These are phyloP conservation scores for Trichosporon inkin DNA, from an alignment of 1,284 basidiomycete genomes.

Conservation along the genomic window DNA sequence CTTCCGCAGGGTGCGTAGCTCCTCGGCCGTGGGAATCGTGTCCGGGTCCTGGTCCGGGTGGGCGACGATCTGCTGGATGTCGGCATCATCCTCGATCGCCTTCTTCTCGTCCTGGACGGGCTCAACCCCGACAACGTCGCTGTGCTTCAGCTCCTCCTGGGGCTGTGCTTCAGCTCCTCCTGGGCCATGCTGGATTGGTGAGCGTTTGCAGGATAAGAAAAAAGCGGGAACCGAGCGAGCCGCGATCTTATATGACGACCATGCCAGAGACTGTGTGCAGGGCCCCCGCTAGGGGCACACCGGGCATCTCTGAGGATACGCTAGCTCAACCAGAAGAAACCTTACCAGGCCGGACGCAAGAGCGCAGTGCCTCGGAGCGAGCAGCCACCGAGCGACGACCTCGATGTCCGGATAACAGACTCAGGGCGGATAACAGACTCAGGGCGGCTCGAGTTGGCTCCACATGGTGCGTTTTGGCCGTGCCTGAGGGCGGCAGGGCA, in stretches of 20 bases:
- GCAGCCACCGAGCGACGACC: background rate
- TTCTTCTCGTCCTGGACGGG: slow-evolving; percentile 6
- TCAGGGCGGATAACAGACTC: background rate
- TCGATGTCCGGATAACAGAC: slow-evolving; percentile 2
- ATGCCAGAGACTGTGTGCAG: too few relatives aligned
- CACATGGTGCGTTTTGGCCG: slow-evolving; percentile 1
- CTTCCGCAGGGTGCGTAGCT: slow-evolving; percentile 12
- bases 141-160: slow-evolving; percentile 6
- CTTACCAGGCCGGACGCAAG: too few relatives aligned
- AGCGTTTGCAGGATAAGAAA: background rate
- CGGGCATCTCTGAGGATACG: too few relatives aligned
- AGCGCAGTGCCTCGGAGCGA: too few relatives aligned
- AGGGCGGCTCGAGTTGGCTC: slow-evolving; percentile 1
- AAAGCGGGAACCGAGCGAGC: background rate
- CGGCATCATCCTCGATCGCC: background rate
- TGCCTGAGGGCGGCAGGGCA: background rate
- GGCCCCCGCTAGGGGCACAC: too few relatives aligned
- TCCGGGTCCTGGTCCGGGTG: slow-evolving; percentile 10
- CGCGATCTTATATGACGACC: too few relatives aligned
- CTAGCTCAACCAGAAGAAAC: too few relatives aligned
- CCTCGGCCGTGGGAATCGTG: slow-evolving; percentile 19
- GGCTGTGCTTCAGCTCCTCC: background rate
- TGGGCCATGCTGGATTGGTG: background rate
- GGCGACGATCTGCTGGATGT: slow-evolving; percentile 1
- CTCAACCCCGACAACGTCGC: slow-evolving; percentile 1